Evolutionary conservation across 345 rosid genomes (phyloP), one percentile per base, ranked within the genome.

Genomic region (Populus euphratica): DNA sequence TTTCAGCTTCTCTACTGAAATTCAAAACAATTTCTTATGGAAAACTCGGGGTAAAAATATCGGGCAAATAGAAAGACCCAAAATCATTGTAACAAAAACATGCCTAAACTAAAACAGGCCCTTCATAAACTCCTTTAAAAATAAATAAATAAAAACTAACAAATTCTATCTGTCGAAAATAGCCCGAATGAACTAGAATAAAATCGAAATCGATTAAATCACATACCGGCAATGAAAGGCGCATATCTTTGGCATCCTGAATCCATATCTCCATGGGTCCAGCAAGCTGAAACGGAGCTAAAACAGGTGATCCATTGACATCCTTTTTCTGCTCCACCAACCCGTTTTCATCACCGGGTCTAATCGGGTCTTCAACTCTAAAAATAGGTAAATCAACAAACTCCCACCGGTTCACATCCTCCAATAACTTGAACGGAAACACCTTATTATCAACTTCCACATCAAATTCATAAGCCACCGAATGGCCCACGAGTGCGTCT

Each of bases 191-290:
- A 33, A 33, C 41, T 5, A 33, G 69, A 29, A 5, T 68, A 10
- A 69, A 21, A 64, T 2, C 13, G 9, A 20, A 14, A 31, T 29
- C 8, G 29, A 27, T 27, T 27, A 27, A 56, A 21, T 2, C 47
- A 49, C 79, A 31, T 80, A 90, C 98, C 3, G 99, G 98, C 65
- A 95, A 83, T 0, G 96, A 91, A 67, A 95, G 74, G 16, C 99
- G 90, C 91, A 95, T 90, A 81, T 95, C 85, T 72, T 89, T 83
- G 31, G 98, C 99, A 77, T 96, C 98, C 80, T 91, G 98, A 76
- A 96, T 90, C 99, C 98, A 96, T 68, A 96, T 77, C 84, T 93
- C 98, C 94, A 96, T 91, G 5, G 99, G 99, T 25, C 98, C 99
- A 65, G 97, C 94, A 73, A 95, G 90, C 87, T 93, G 99, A 72